A percentile compares a stretch with the other conserved stretches of the same genome.
Evolutionary conservation across 2,329 filamentous ascomycete genomes (phyloP).

Genomic region (Fusarium secorum): DNA sequence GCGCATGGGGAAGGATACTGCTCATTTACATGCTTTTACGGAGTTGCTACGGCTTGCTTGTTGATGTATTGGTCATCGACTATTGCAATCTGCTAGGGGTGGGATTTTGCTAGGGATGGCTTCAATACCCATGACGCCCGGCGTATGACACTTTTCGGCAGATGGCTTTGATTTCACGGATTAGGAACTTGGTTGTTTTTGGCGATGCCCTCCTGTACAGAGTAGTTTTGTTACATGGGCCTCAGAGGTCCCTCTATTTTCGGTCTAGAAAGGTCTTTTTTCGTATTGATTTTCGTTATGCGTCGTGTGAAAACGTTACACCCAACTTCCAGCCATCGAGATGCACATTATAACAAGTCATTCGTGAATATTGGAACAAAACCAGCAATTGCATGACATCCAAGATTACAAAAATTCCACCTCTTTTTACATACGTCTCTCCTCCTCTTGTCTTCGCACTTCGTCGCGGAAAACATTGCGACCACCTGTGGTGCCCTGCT

Average conservation of each 20-base stretch:
- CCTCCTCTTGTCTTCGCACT: slow-evolving; percentile 55
- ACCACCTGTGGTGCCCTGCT: slow-evolving; percentile 46
- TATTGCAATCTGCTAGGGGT: slow-evolving; percentile 20
- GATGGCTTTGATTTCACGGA: slow-evolving; percentile 15
- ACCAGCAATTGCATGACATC: not conserved
- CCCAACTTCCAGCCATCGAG: slow-evolving; percentile 16
- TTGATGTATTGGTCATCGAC: not conserved
- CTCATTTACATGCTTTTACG: slow-evolving; percentile 9
- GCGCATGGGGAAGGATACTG: not conserved
- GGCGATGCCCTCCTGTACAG: not conserved
- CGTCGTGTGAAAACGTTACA: slow-evolving; percentile 37
- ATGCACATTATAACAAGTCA: slow-evolving; percentile 13
- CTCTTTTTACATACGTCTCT: slow-evolving; percentile 43
- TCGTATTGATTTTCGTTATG: slow-evolving; percentile 38
- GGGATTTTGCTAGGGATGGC: slow-evolving; percentile 19
- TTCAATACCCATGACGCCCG: slow-evolving; percentile 39
- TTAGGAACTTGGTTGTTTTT: slow-evolving; percentile 6
- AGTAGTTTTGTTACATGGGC: not conserved
- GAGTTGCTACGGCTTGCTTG: slow-evolving; percentile 17
- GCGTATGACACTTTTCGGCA: slow-evolving; percentile 30
- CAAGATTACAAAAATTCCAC: not conserved
- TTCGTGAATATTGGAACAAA: slow-evolving; percentile 15
- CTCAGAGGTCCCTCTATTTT: not conserved
- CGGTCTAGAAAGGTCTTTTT: slow-evolving; percentile 28
- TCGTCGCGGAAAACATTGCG: slow-evolving; percentile 60